Evolutionary conservation across 768 basidiomycete genomes (phyloP).

Genomic region (Suillus hirtellus): DNA sequence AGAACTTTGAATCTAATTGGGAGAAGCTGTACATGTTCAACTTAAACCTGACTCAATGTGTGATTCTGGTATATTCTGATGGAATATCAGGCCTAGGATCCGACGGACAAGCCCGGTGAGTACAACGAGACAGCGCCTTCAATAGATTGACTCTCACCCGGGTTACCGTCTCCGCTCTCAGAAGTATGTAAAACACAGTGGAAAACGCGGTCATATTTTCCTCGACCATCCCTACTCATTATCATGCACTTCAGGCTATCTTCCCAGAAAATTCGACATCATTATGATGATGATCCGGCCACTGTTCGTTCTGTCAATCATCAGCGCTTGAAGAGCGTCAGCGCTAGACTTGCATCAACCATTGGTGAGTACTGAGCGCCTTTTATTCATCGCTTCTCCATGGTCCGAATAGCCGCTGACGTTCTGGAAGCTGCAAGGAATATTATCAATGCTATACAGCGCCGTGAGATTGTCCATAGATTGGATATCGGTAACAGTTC

Average conservation of each 20-base stretch:
- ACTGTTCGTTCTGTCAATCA: conserved; percentile 29
- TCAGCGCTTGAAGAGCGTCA: conserved; percentile 26
- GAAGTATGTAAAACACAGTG: neutral
- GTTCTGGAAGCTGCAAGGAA: conserved; percentile 46
- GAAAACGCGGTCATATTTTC: neutral
- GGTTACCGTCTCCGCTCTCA: neutral
- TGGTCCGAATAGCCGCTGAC: neutral
- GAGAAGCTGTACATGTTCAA: neutral
- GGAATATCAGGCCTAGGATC: too few relatives aligned
- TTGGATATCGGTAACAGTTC: conserved; percentile 57
- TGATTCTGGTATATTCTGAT: neutral
- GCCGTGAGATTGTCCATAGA: conserved; percentile 49
- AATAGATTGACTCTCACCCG: neutral
- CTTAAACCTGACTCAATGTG: neutral
- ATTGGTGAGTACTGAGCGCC: conserved; percentile 24
- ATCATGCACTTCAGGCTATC: conserved; percentile 29
- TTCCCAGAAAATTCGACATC: conserved; percentile 25
- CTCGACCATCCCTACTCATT: neutral
- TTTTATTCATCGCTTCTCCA: neutral
- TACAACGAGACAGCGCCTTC: neutral
- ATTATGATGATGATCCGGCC: conserved; percentile 30
- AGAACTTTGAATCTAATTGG: too few relatives aligned
- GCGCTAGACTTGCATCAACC: conserved; percentile 30
- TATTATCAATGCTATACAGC: conserved; percentile 47
- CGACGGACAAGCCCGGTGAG: neutral